Base-by-base conservation (phyloP, 2,329 filamentous ascomycete genomes). In the Neoascochyta sp. region DNA sequence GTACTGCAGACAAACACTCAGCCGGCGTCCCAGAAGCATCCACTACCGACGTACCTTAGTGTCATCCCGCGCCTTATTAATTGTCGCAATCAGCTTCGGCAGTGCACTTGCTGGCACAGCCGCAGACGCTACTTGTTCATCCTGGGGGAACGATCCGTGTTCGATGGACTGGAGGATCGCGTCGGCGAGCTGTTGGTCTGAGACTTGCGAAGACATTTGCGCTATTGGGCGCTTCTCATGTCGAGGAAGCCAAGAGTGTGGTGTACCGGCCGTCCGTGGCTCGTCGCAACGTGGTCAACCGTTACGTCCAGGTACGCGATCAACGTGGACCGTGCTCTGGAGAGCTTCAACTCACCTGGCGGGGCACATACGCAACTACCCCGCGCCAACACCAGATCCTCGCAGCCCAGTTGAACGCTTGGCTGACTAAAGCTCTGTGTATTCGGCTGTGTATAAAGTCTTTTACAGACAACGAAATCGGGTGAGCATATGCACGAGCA, bases 131-230 rank as follows among this genome's bases (percentile, higher is more conserved):
- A 79, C 61, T 39, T 68, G 55, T 57, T 80, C 76, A 18, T 69
- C 67, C 13, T 75, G 73, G 10, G 76, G 76, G 46, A 78, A 80
- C 16, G 62, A 59, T 35, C 74, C 73, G 24, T 74, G 61, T 25
- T 70, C 63, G 31, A 83, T 73, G 49, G 81, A 85, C 38, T 78
- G 68, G 34, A 86, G 75, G 22, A 87, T 65, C 4, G 78, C 78
- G 39, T 75, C 69, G 43, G 75, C 76, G 31, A 81, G 60, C 27
- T 56, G 52, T 16, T 62, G 46, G 22, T 56, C 45, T 13, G 56
- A 54, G 24, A 52, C 43, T 39, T 48, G 43, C 29, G 45, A 42
- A 28, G 54, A 24, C 59, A 63, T 63, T 36, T 36, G 22, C 22
- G 22, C 26, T 35, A 43, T 22, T 26, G 38, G 10, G 6, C 17